These are phyloP conservation scores for Globisporangium megalacanthum DNA, from an alignment of 352 stramenopile genomes.

Conservation along the genomic window DNA sequence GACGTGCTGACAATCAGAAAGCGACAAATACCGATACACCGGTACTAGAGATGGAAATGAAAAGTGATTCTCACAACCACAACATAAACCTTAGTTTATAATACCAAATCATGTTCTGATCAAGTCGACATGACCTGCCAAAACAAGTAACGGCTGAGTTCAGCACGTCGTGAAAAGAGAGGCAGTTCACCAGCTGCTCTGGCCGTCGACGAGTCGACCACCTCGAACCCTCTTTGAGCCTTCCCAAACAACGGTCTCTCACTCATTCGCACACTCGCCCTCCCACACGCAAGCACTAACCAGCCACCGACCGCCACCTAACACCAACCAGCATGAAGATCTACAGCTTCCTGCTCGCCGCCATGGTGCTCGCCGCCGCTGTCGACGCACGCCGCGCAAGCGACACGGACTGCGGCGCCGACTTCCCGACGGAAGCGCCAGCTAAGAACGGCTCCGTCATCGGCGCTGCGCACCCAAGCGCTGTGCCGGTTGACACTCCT, in stretches of 20 bases:
- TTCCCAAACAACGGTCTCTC: background rate
- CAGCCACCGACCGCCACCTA: background rate
- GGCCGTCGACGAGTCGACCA: background rate
- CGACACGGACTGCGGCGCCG: constrained; percentile 10
- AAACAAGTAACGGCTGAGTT: no score
- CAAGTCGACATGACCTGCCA: no score
- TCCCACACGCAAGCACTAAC: background rate
- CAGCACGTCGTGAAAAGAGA: background rate
- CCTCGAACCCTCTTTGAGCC: background rate
- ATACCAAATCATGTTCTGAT: no score
- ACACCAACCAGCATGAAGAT: constrained; percentile 13
- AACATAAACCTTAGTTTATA: no score
- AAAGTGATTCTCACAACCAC: no score
- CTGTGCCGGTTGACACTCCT: background rate
- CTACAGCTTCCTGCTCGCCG: constrained; percentile 15
- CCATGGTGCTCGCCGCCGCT: constrained; percentile 8
- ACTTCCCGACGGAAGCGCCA: constrained; percentile 1
- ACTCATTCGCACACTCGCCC: background rate
- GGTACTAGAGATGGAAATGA: no score
- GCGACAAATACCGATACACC: no score
- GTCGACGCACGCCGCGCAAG: constrained; percentile 5
- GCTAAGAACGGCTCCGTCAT: background rate
- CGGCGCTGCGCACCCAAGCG: background rate
- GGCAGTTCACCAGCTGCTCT: background rate
- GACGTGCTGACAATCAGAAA: no score